These are phyloP conservation scores for Phytophthora pluvialis DNA, from an alignment of 352 stramenopile genomes.

Conservation along the genomic window DNA sequence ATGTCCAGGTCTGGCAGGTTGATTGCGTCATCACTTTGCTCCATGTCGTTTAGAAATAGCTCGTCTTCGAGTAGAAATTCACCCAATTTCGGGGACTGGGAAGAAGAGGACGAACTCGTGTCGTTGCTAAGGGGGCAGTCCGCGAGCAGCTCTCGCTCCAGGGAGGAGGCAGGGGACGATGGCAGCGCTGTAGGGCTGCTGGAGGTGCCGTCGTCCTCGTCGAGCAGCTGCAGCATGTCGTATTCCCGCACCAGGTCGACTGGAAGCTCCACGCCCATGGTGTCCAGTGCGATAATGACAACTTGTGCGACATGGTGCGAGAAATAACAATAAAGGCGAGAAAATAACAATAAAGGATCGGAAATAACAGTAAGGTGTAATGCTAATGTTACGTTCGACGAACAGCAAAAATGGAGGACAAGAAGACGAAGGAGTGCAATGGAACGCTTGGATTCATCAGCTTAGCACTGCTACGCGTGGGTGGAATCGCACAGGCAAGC, in stretches of 20 bases:
- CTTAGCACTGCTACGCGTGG: background rate
- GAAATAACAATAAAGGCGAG: slow-evolving; percentile 4
- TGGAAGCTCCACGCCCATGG: slow-evolving; percentile 39
- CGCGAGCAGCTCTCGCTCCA: slow-evolving; percentile 11
- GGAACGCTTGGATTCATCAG: slow-evolving; percentile 16
- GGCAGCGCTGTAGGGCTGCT: background rate
- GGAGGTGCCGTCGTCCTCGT: slow-evolving; percentile 19
- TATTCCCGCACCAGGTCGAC: slow-evolving; percentile 43
- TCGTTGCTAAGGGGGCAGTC: slow-evolving; percentile 22
- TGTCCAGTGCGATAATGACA: slow-evolving; percentile 14
- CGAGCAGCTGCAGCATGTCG: slow-evolving; percentile 47
- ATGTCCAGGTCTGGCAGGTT: slow-evolving; percentile 50
- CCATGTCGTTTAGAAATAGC: slow-evolving; percentile 21
- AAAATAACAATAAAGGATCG: no score
- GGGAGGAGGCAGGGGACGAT: background rate
- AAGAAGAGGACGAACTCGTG: slow-evolving; percentile 2
- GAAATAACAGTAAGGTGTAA: background rate
- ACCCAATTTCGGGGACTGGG: slow-evolving; percentile 5
- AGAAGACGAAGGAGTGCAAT: background rate
- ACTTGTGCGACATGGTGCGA: background rate
- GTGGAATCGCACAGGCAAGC: slow-evolving; percentile 22
- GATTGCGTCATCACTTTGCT: slow-evolving; percentile 30
- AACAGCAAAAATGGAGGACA: slow-evolving; percentile 2
- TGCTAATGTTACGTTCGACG: background rate
- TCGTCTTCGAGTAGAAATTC: slow-evolving; percentile 59